Conservation (phyloP, 495 filamentous ascomycete genomes). For the Hypoxylon crocopeplum region DNA sequence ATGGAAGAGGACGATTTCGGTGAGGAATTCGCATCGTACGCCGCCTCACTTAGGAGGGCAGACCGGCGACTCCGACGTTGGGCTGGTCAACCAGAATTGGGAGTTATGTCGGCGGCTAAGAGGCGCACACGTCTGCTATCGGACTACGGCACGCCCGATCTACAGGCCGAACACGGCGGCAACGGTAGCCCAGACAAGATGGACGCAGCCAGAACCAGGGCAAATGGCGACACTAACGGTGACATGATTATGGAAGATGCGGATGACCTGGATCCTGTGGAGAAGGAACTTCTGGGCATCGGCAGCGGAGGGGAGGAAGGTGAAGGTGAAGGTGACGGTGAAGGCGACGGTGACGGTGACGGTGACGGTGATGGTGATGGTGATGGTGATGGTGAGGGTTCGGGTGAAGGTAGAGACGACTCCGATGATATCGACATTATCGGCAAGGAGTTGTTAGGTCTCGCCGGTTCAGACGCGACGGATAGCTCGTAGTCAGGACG, state of each 20-base stretch:
- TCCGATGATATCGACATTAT: slow-evolving; percentile 60
- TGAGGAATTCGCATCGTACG: slow-evolving; percentile 75
- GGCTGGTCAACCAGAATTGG: slow-evolving; percentile 56
- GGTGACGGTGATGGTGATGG: slow-evolving; percentile 38
- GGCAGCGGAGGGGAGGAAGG: slow-evolving; percentile 46
- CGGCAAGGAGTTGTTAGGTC: slow-evolving; percentile 57
- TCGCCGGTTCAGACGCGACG: slow-evolving; percentile 49
- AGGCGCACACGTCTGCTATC: slow-evolving; percentile 30
- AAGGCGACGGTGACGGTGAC: slow-evolving; percentile 43
- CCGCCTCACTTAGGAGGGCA: slow-evolving; percentile 73
- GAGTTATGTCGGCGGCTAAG: slow-evolving; percentile 53
- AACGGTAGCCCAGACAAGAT: slow-evolving; percentile 38
- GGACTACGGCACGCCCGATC: slow-evolving; percentile 36
- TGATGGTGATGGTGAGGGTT: slow-evolving; percentile 39
- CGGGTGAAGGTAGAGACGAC: slow-evolving; percentile 47
- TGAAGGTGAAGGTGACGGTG: slow-evolving; percentile 31
- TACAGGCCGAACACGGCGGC: slow-evolving; percentile 6
- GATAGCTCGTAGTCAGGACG: slow-evolving; percentile 40
- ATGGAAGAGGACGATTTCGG: slow-evolving; percentile 76
- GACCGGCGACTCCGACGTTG: slow-evolving; percentile 75
- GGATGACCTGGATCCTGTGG: slow-evolving; percentile 59
- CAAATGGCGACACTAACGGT: slow-evolving; percentile 39
- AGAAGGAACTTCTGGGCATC: slow-evolving; percentile 56
- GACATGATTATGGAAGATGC: slow-evolving; percentile 52
- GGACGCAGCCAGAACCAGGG: slow-evolving; percentile 44